These are phyloP conservation scores for Colletotrichum sublineola DNA, from an alignment of 2,329 filamentous ascomycete species.

Conservation along the genomic window DNA sequence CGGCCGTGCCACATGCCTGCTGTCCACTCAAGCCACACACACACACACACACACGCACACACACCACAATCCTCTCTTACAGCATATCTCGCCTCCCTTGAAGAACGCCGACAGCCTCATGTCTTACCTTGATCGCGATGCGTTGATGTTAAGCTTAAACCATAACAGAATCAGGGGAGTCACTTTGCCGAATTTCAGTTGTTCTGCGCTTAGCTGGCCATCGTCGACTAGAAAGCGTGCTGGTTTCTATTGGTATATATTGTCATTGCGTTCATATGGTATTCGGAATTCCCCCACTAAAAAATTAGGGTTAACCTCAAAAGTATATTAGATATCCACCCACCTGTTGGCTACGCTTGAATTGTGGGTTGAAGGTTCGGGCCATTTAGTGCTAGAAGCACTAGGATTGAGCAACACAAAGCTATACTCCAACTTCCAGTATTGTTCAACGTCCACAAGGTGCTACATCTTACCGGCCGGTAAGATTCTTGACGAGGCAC, in stretches of 20 bases:
- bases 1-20: background rate
- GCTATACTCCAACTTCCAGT: fast-evolving
- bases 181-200: background rate
- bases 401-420: background rate
- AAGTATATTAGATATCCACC: background rate
- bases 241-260: background rate
- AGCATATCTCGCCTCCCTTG: background rate
- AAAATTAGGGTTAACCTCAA: background rate
- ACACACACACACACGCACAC: too few species aligned
- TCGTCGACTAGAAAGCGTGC: background rate
- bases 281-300: background rate
- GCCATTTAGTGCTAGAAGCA: background rate
- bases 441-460: background rate
- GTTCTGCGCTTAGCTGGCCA: background rate
- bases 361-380: background rate
- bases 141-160: background rate
- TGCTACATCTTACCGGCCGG: background rate
- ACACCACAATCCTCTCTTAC: background rate
- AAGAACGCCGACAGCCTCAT: background rate
- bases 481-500: background rate
- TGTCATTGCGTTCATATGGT: background rate
- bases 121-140: background rate
- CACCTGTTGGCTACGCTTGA: fast-evolving
- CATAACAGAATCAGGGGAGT: background rate
- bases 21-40: background rate